A percentile compares a stretch with the other conserved stretches of the same genome.
These are phyloP conservation scores for Comarum palustre DNA, from an alignment of 306 rosid species.

Conservation along the genomic window DNA sequence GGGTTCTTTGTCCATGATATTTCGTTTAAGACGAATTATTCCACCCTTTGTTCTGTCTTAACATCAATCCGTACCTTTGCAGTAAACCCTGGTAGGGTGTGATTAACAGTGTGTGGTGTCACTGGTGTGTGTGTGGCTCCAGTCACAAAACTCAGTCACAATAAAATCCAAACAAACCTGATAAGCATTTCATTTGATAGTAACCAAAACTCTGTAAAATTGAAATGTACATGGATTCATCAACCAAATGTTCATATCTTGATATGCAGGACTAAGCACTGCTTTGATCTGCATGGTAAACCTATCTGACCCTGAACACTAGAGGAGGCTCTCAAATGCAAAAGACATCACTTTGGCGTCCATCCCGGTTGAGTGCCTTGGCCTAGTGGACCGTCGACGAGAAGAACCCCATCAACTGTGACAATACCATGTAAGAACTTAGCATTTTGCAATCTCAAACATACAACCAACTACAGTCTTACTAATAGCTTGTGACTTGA, in stretches of 20 bases:
- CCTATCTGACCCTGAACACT: neutral
- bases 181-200: neutral
- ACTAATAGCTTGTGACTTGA: neutral
- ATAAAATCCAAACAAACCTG: neutral
- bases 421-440: neutral
- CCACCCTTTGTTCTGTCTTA: too few relatives aligned
- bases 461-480: neutral
- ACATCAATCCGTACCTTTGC: too few relatives aligned
- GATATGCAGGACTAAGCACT: neutral
- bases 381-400: neutral
- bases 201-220: neutral
- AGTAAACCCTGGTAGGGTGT: too few relatives aligned
- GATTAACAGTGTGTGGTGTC: too few relatives aligned
- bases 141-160: too few relatives aligned
- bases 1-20: too few relatives aligned
- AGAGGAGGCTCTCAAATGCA: neutral
- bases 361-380: conserved; percentile 10
- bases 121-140: too few relatives aligned
- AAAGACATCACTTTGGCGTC: neutral
- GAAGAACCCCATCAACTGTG: conserved; percentile 13
- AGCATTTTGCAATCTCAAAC: neutral
- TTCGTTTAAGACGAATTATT: too few relatives aligned
- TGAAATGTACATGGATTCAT: neutral
- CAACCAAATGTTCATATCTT: neutral
- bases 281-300: neutral